phyloP scores from a whole-genome alignment of 805 yeast species.

The Dipodascus albidus region DNA sequence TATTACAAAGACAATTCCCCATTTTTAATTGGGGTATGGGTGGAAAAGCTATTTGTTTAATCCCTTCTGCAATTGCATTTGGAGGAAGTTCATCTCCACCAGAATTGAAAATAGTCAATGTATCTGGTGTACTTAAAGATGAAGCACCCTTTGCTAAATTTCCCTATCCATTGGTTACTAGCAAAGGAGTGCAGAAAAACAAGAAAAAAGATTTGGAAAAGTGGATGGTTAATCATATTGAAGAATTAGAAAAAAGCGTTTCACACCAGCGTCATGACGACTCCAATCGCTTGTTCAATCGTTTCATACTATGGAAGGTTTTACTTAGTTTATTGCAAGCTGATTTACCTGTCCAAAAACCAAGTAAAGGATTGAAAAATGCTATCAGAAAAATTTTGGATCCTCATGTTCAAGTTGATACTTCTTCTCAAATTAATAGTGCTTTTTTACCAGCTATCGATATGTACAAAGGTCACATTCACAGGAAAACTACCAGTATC shows the following conservation, averaged over 20 bases:
- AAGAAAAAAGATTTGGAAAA: slow-evolving; percentile 58
- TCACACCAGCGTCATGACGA: slow-evolving; percentile 4
- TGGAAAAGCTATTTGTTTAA: slow-evolving; percentile 32
- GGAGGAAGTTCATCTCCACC: slow-evolving; percentile 23
- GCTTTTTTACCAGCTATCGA: slow-evolving; percentile 1
- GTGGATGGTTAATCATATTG: slow-evolving; percentile 41
- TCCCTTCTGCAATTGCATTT: slow-evolving; percentile 31
- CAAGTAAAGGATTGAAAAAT: slow-evolving; percentile 9
- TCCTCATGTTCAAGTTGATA: slow-evolving; percentile 12
- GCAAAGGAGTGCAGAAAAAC: slow-evolving; percentile 33
- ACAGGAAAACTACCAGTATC: neutral
- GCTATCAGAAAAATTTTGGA: slow-evolving; percentile 18
- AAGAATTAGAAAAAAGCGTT: slow-evolving; percentile 3
- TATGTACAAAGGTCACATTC: neutral
- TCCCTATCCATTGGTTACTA: slow-evolving; percentile 56
- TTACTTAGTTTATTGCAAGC: slow-evolving; percentile 26
- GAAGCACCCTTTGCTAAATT: slow-evolving; percentile 30
- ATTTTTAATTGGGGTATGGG: slow-evolving; percentile 55
- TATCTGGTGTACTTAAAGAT: slow-evolving; percentile 19
- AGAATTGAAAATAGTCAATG: slow-evolving; percentile 20
- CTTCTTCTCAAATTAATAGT: slow-evolving; percentile 3
- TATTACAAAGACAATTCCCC: slow-evolving; percentile 59
- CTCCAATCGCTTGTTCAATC: slow-evolving; percentile 19
- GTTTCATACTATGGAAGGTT: slow-evolving; percentile 19
- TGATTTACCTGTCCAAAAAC: slow-evolving; percentile 16